Percentiles rank a stretch among this genome's conserved stretches.
Conservation (phyloP, 192 early-diverging fungal species). For the Coemansia sp. region DNA sequence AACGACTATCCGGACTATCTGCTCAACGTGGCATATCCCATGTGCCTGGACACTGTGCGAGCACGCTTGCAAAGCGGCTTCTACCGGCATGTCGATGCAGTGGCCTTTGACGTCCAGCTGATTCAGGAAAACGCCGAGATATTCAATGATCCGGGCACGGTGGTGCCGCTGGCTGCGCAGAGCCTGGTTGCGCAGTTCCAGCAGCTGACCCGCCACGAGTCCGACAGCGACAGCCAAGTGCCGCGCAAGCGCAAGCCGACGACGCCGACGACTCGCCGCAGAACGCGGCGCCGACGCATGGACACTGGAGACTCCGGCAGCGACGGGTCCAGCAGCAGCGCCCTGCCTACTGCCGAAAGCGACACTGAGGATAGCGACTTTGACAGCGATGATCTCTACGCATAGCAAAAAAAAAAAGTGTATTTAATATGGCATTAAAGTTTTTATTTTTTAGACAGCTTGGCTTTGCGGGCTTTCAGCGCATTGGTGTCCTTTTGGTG, state of each 20-base stretch:
- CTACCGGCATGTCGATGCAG: constrained; percentile 62
- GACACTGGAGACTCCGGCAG: constrained; percentile 3
- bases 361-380: constrained; percentile 4
- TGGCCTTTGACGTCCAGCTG: constrained; percentile 65
- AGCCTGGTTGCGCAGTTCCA: constrained; percentile 18
- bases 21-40: constrained; percentile 65
- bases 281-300: constrained; percentile 8
- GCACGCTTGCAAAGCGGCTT: constrained; percentile 58
- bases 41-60: constrained; percentile 62
- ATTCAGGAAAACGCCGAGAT: constrained; percentile 65
- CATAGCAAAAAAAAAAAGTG: not conserved
- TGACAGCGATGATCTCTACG: constrained; percentile 12
- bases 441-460: constrained; percentile 3
- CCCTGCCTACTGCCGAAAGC: not conserved
- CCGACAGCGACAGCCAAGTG: not conserved
- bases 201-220: constrained; percentile 2
- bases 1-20: constrained; percentile 63
- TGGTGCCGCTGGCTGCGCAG: constrained; percentile 37
- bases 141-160: constrained; percentile 60
- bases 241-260: constrained; percentile 23
- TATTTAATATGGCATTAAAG: not conserved
- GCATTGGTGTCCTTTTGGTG: constrained; percentile 36
- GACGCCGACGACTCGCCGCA: not conserved
- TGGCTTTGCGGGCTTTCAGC: constrained; percentile 38
- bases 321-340: not conserved